Conservation (phyloP, 2,329 filamentous ascomycete species). For the Metarhizium humberi region DNA sequence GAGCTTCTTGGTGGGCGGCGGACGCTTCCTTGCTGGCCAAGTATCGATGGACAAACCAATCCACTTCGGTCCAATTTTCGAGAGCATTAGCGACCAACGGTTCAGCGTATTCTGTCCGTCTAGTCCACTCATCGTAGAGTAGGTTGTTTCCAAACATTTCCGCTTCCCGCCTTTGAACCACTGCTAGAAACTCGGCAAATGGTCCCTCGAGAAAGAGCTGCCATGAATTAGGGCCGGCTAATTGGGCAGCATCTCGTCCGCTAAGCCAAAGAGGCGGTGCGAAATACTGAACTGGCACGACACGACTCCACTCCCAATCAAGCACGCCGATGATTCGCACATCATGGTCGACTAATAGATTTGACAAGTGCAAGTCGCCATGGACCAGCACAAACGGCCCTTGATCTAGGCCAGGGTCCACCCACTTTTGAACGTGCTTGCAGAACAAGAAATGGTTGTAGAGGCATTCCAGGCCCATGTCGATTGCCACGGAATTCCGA, state of each 20-base stretch:
- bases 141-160: background rate
- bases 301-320: background rate
- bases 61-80: conserved; percentile 2
- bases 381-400: background rate
- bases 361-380: background rate
- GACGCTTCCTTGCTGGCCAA: background rate
- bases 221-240: background rate
- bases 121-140: background rate
- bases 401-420: background rate
- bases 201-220: background rate
- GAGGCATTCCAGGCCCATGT: background rate
- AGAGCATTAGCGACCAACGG: background rate
- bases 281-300: background rate
- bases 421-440: background rate
- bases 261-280: background rate
- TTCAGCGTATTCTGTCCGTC: background rate
- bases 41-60: background rate
- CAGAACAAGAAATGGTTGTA: background rate
- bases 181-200: background rate
- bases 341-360: background rate
- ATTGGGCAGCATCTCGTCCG: background rate
- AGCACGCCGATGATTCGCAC: background rate
- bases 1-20: background rate
- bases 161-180: background rate
- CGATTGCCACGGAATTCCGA: background rate